Conservation (phyloP, 208 protist genomes). For the Acanthamoeba sp. region DNA sequence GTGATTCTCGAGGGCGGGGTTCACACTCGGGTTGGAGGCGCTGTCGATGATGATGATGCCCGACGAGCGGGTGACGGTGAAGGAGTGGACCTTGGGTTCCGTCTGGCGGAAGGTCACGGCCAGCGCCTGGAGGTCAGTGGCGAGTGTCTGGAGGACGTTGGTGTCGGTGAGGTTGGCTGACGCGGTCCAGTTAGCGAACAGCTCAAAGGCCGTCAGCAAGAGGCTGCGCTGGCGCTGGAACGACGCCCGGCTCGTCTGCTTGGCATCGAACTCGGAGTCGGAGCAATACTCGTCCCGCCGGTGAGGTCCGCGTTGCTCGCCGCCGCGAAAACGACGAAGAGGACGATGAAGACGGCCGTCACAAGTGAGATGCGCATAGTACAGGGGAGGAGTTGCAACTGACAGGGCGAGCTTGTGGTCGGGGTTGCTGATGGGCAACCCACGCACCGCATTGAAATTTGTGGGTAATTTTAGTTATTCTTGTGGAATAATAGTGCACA, state of each 20-base stretch:
- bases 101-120: not conserved
- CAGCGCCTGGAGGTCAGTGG: not conserved
- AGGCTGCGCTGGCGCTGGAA: not conserved
- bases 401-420: no score
- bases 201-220: not conserved
- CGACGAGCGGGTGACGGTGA: slow-evolving; percentile 23
- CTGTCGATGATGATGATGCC: slow-evolving; percentile 64
- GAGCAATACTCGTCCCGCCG: not conserved
- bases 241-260: not conserved
- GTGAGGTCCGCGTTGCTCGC: no score
- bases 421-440: no score
- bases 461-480: no score
- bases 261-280: slow-evolving; percentile 20
- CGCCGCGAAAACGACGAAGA: no score
- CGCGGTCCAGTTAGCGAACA: not conserved
- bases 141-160: not conserved
- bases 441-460: no score
- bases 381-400: no score
- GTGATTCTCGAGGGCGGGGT: slow-evolving; percentile 55
- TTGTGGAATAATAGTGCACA: no score
- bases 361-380: no score
- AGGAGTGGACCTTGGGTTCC: not conserved
- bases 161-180: slow-evolving; percentile 10
- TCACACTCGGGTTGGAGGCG: not conserved
- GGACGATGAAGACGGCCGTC: no score